Conservation (phyloP, 1,284 basidiomycete species). For the Moniliophthora roreri region DNA sequence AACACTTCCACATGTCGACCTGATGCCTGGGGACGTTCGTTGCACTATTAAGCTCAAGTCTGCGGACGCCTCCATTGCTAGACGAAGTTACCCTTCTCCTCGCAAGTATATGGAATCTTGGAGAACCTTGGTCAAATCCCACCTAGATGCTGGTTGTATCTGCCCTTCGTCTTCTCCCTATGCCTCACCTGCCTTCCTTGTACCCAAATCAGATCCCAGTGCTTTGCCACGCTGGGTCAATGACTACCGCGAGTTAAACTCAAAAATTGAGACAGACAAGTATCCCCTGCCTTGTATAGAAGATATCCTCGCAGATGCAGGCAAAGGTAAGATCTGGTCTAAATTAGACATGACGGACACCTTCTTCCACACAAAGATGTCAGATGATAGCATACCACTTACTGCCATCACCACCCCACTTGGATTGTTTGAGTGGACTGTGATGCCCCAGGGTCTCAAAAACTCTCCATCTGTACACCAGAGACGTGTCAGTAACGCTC, state of each 20-base stretch:
- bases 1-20: conserved; percentile 17
- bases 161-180: conserved; percentile 24
- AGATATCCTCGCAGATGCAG: conserved; percentile 27
- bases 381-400: neutral
- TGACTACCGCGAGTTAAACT: conserved; percentile 32
- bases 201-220: conserved; percentile 32
- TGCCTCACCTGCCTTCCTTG: conserved; percentile 29
- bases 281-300: conserved; percentile 19
- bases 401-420: conserved; percentile 18
- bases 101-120: conserved; percentile 27
- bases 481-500: conserved; percentile 25
- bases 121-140: conserved; percentile 26
- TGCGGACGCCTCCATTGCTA: conserved; percentile 18
- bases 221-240: conserved; percentile 34
- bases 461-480: conserved; percentile 34
- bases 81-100: conserved; percentile 22
- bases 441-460: conserved; percentile 22
- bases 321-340: conserved; percentile 22
- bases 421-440: conserved; percentile 33
- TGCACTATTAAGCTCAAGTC: conserved; percentile 26
- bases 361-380: conserved; percentile 7
- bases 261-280: conserved; percentile 21
- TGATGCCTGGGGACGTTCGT: conserved; percentile 24
- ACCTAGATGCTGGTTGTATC: conserved; percentile 26
- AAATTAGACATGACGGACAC: conserved; percentile 9